A percentile compares a stretch with the other conserved stretches of the same genome.
phyloP scores from a whole-genome alignment of 2,329 filamentous ascomycete species.

The Onygenales sp. region DNA sequence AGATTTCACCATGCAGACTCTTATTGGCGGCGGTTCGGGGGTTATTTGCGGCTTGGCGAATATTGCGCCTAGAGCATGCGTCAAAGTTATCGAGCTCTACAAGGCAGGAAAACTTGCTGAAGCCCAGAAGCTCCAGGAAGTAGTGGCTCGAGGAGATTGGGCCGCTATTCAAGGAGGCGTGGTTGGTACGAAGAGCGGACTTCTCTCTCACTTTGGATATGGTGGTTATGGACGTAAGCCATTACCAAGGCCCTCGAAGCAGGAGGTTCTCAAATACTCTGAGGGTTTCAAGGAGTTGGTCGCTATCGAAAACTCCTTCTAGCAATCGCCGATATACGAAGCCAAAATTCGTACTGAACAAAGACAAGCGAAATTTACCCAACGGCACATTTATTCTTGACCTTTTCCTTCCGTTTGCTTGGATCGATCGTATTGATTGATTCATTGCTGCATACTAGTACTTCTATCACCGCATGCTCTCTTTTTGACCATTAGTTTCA shows the following conservation, averaged over 20 bases:
- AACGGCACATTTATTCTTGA: neutral
- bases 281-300: constrained; percentile 66
- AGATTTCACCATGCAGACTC: constrained; percentile 63
- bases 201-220: constrained; percentile 56
- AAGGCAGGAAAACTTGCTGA: constrained; percentile 49
- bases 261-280: constrained; percentile 93
- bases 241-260: constrained; percentile 43
- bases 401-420: neutral
- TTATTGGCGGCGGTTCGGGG: constrained; percentile 61
- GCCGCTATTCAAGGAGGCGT: constrained; percentile 59
- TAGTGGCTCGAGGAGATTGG: constrained; percentile 61
- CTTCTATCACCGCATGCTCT: neutral
- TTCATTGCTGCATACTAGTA: neutral
- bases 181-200: constrained; percentile 57
- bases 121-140: constrained; percentile 54
- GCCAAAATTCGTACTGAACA: neutral
- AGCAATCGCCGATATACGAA: neutral
- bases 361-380: neutral
- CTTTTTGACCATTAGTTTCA: neutral
- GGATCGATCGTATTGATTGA: neutral
- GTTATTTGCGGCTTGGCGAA: constrained; percentile 65
- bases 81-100: constrained; percentile 52
- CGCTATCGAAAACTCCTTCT: constrained; percentile 10
- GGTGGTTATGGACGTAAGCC: constrained; percentile 53
- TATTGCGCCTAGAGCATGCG: constrained; percentile 57